Conservation (phyloP, 78 protist genomes). For the Dictyostelium purpureum region DNA sequence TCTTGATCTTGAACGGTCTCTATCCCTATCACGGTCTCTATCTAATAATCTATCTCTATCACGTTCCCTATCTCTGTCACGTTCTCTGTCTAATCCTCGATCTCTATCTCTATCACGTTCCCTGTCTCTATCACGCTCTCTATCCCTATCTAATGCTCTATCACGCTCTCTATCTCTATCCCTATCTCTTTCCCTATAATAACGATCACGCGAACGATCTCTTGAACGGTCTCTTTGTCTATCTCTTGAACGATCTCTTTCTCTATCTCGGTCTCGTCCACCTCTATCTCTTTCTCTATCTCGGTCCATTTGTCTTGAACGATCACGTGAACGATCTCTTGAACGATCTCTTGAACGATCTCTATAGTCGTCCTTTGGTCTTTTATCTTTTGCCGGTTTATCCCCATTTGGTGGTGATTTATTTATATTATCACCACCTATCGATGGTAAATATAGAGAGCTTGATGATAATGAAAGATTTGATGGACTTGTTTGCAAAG, state of each 20-base stretch:
- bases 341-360: neutral
- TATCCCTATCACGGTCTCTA: neutral
- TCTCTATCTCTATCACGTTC: neutral
- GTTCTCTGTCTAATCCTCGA: neutral
- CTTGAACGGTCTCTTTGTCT: neutral
- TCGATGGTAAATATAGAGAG: neutral
- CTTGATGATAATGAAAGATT: neutral
- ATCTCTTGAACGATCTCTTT: neutral
- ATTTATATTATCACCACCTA: neutral
- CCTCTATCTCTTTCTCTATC: neutral
- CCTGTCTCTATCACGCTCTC: neutral
- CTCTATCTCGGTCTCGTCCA: neutral
- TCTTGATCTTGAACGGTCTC: neutral
- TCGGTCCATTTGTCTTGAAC: neutral
- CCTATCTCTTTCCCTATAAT: neutral
- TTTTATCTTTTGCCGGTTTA: no score
- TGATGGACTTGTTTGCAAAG: neutral
- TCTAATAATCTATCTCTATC: no score
- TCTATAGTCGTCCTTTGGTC: no score
- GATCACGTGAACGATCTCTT: slow-evolving; percentile 18
- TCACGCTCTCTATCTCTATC: neutral
- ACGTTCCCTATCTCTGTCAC: neutral
- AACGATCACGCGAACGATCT: slow-evolving; percentile 15
- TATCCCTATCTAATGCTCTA: neutral
- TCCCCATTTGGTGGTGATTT: neutral